Evolutionary conservation across 768 basidiomycete genomes (phyloP).

Genomic region (Podaxis pistillaris): DNA sequence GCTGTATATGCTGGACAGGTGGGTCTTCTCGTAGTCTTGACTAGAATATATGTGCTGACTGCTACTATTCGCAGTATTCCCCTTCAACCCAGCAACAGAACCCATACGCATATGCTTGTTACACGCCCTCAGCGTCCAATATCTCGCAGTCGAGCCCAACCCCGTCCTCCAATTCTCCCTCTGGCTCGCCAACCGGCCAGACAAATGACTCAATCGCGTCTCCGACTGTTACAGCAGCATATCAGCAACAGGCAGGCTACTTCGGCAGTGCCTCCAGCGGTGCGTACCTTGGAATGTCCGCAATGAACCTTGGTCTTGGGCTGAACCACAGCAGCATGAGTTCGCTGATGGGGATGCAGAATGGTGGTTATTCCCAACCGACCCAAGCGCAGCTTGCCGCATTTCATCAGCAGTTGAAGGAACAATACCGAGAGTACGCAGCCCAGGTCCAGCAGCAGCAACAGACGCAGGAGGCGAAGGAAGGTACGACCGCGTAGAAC

Average conservation of each 20-base stretch:
- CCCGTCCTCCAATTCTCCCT: background rate
- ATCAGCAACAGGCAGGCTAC: slow-evolving; percentile 8
- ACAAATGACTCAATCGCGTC: background rate
- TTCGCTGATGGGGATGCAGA: slow-evolving; percentile 10
- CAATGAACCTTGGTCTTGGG: slow-evolving; percentile 1
- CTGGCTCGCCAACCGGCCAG: background rate
- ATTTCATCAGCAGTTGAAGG: slow-evolving; percentile 11
- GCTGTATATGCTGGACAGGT: slow-evolving; percentile 9
- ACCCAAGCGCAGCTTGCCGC: slow-evolving; percentile 5
- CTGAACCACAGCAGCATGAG: background rate
- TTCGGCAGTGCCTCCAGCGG: background rate
- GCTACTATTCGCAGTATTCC: slow-evolving; percentile 1
- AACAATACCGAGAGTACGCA: slow-evolving; percentile 7
- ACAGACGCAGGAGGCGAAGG: slow-evolving; percentile 14
- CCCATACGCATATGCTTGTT: slow-evolving; percentile 10
- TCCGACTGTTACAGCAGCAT: background rate
- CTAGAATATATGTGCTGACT: background rate
- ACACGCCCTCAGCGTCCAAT: background rate
- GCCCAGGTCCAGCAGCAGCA: slow-evolving; percentile 12
- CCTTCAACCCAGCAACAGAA: slow-evolving; percentile 6
- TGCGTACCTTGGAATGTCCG: slow-evolving; percentile 8
- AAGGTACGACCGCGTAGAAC: slow-evolving; percentile 7
- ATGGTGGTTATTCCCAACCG: slow-evolving; percentile 1
- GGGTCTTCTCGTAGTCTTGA: background rate
- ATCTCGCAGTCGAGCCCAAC: background rate